Evolutionary conservation across 768 basidiomycete genomes (phyloP).

Genomic region (Boletus fagicola): DNA sequence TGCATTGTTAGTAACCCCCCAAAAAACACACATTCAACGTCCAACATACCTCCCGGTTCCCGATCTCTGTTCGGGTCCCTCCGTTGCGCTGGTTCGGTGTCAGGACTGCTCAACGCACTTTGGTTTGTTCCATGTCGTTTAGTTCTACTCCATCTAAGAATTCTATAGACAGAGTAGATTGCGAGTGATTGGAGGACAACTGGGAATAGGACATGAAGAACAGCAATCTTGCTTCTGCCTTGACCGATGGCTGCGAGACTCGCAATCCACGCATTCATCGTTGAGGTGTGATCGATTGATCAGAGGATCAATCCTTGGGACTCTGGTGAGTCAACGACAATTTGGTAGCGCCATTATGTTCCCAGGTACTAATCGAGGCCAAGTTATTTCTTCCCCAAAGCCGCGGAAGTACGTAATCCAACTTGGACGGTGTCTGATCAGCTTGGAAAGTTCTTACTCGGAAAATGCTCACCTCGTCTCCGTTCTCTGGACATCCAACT

Average conservation of each 20-base stretch:
- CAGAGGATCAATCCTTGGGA: neutral
- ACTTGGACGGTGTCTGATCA: too few species aligned
- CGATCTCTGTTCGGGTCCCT: slow-evolving; percentile 21
- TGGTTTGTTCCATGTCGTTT: neutral
- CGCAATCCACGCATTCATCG: slow-evolving; percentile 11
- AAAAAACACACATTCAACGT: neutral
- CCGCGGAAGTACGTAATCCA: neutral
- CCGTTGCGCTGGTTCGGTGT: neutral
- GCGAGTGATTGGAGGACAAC: slow-evolving; percentile 14
- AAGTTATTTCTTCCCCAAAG: neutral
- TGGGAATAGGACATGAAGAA: slow-evolving; percentile 11
- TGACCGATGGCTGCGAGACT: neutral
- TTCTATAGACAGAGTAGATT: slow-evolving; percentile 17
- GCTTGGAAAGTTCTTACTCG: too few species aligned
- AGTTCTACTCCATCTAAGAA: slow-evolving; percentile 8
- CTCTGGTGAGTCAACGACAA: neutral
- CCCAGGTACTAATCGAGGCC: neutral
- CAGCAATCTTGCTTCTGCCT: neutral
- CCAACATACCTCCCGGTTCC: slow-evolving; percentile 27
- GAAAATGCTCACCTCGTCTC: neutral
- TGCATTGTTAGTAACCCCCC: neutral
- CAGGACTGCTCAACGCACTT: neutral
- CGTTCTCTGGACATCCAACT: neutral
- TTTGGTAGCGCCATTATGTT: neutral
- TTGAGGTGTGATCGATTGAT: neutral